Evolutionary conservation across 257 asterid genomes (phyloP).

Genomic region (Ophiorrhiza pumila): DNA sequence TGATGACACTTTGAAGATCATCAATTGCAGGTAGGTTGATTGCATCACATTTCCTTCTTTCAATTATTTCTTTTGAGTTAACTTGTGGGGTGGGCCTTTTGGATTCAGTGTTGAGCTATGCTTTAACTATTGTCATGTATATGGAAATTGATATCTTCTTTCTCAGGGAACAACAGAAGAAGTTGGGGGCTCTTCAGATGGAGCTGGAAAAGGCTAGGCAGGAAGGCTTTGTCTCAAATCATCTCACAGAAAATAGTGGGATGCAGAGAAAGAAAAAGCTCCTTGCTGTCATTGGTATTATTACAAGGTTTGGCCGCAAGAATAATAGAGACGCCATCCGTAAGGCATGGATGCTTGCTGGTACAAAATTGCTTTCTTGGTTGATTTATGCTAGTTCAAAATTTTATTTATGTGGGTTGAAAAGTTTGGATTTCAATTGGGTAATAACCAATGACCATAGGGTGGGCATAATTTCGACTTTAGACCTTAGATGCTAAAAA

Average conservation of each 20-base stretch:
- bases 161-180: slow-evolving; percentile 74
- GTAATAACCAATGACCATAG: background rate
- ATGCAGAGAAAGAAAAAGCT: slow-evolving; percentile 51
- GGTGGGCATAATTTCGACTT: background rate
- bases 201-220: slow-evolving; percentile 72
- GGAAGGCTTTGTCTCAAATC: slow-evolving; percentile 65
- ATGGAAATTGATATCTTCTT: slow-evolving; percentile 25
- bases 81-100: background rate
- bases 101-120: too few relatives aligned
- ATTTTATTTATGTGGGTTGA: background rate
- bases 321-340: slow-evolving; percentile 86
- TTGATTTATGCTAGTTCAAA: background rate
- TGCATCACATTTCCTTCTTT: slow-evolving; percentile 9
- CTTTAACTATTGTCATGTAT: slow-evolving; percentile 7
- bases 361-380: slow-evolving; percentile 30
- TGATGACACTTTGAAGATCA: slow-evolving; percentile 71
- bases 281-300: slow-evolving; percentile 69
- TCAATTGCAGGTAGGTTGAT: slow-evolving; percentile 63
- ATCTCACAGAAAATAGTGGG: slow-evolving; percentile 38
- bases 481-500: background rate
- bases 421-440: background rate
- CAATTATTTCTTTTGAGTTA: background rate
- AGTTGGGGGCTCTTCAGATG: slow-evolving; percentile 55
- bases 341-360: slow-evolving; percentile 88
- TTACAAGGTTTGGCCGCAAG: slow-evolving; percentile 71